phyloP scores from a whole-genome alignment of 2,329 filamentous ascomycete genomes.

The Helotiales sp. region DNA sequence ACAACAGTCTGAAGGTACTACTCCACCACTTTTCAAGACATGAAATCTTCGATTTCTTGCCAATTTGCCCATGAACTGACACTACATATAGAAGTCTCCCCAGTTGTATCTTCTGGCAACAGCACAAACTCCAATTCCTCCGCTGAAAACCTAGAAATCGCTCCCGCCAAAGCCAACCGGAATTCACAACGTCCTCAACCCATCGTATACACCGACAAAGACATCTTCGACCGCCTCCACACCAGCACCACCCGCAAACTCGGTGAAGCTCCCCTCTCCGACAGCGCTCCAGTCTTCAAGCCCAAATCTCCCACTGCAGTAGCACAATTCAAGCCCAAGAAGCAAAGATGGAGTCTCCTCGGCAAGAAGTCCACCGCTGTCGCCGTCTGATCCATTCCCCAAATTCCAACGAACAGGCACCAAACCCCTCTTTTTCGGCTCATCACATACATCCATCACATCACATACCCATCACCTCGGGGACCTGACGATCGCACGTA shows the following conservation, averaged over 20 bases:
- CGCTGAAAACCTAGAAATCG: conserved; percentile 28
- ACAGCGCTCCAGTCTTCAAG: conserved; percentile 19
- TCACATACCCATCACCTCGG: too few species aligned
- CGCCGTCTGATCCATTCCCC: conserved; percentile 16
- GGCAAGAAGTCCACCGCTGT: conserved; percentile 25
- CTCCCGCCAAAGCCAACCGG: conserved; percentile 9
- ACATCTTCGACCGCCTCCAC: conserved; percentile 35
- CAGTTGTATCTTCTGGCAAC: conserved; percentile 28
- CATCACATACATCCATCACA: too few species aligned
- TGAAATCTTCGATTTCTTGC: neutral
- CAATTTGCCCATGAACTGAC: conserved; percentile 14
- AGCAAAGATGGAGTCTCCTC: conserved; percentile 29
- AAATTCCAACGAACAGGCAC: neutral
- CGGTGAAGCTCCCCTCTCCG: conserved; percentile 34
- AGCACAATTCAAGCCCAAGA: conserved; percentile 23
- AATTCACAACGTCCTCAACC: conserved; percentile 23
- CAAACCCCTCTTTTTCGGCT: too few species aligned
- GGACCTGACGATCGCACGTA: neutral
- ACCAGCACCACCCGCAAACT: conserved; percentile 34
- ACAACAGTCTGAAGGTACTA: conserved; percentile 32
- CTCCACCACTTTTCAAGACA: neutral
- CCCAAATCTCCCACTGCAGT: conserved; percentile 4
- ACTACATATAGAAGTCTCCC: conserved; percentile 24
- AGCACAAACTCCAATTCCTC: conserved; percentile 27
- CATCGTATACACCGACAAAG: conserved; percentile 27